These are phyloP conservation scores for Coelastrella sp. DNA, from an alignment of 139 green algal genomes.

Conservation along the genomic window DNA sequence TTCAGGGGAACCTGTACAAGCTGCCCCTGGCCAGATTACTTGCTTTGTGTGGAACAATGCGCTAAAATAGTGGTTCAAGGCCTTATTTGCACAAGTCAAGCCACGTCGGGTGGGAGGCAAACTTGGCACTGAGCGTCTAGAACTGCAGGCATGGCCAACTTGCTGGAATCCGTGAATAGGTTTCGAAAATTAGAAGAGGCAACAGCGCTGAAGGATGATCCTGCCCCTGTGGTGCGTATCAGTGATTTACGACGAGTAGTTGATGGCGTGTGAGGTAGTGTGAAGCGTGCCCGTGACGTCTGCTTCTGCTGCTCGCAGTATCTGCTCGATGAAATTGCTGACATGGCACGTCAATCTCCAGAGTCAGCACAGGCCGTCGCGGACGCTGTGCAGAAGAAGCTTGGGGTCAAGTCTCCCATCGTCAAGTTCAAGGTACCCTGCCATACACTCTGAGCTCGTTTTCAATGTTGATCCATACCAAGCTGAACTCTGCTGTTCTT, in stretches of 20 bases:
- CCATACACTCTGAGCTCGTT: background rate
- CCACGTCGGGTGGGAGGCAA: too few relatives aligned
- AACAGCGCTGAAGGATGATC: slow-evolving; percentile 60
- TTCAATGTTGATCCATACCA: too few relatives aligned
- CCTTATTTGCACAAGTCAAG: too few relatives aligned
- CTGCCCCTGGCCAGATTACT: too few relatives aligned
- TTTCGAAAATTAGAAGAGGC: slow-evolving; percentile 68
- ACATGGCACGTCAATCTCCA: slow-evolving; percentile 51
- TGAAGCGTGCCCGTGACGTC: too few relatives aligned
- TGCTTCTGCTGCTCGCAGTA: too few relatives aligned
- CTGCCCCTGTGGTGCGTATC: slow-evolving; percentile 41
- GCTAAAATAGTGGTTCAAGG: too few relatives aligned
- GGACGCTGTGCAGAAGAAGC: slow-evolving; percentile 65
- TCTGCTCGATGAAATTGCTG: slow-evolving; percentile 81
- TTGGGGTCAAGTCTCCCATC: slow-evolving; percentile 67
- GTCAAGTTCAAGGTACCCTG: slow-evolving; percentile 82
- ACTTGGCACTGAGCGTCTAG: background rate
- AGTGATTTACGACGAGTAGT: background rate
- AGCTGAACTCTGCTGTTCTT: background rate
- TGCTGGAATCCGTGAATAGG: slow-evolving; percentile 46
- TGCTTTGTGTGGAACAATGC: too few relatives aligned
- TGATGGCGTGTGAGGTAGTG: background rate
- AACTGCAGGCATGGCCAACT: slow-evolving; percentile 13
- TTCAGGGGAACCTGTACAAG: too few relatives aligned
- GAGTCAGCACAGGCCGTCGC: slow-evolving; percentile 61